These are phyloP conservation scores for Pleurotus djamor DNA, from an alignment of 768 basidiomycete species.

Conservation along the genomic window DNA sequence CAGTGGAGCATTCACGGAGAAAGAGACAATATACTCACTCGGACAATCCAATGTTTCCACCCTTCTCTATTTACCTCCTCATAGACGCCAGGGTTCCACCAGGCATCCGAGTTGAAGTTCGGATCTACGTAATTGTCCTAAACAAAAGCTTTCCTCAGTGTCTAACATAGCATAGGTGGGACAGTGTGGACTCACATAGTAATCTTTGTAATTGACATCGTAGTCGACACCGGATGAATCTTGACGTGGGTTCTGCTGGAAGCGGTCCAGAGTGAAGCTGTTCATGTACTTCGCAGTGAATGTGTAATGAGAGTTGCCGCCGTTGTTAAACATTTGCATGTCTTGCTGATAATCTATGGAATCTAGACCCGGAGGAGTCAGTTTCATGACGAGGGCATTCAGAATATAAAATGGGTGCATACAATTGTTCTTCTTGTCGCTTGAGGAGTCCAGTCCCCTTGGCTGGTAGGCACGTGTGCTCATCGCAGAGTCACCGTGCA, in stretches of 20 bases:
- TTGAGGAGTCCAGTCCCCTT: neutral
- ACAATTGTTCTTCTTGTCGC: neutral
- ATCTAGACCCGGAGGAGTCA: neutral
- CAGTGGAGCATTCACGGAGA: too few species aligned
- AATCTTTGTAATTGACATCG: neutral
- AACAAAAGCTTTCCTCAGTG: too few species aligned
- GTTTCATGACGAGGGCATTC: too few species aligned
- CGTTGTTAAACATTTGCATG: constrained; percentile 4
- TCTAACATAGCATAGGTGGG: too few species aligned
- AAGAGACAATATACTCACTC: neutral
- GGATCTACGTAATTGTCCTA: neutral
- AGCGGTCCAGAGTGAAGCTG: too few species aligned
- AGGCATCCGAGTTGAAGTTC: neutral
- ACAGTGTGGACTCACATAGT: constrained; percentile 1
- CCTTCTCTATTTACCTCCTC: neutral
- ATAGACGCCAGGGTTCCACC: constrained; percentile 1
- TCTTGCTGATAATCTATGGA: neutral
- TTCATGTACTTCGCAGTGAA: neutral
- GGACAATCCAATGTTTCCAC: constrained; percentile 3
- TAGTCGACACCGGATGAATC: neutral
- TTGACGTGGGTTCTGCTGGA: too few species aligned
- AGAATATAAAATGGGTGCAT: neutral
- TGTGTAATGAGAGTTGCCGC: neutral
- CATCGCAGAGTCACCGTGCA: neutral
- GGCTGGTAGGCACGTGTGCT: neutral